These are phyloP conservation scores for Kokia cookei DNA, from an alignment of 441 rosid genomes.

Conservation along the genomic window DNA sequence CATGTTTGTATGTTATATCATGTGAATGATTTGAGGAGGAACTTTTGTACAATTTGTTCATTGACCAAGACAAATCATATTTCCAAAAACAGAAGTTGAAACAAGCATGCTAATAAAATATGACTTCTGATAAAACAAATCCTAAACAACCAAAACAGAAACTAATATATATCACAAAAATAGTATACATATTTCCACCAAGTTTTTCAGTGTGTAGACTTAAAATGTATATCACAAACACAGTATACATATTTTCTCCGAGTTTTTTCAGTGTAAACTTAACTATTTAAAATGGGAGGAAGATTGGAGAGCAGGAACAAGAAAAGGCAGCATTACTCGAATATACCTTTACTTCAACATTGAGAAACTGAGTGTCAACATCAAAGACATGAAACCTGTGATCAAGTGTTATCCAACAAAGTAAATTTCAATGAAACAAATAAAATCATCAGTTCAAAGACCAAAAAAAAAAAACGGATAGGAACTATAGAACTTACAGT, in stretches of 20 bases:
- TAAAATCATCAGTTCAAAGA: conserved; percentile 1
- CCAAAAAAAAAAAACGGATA: not conserved
- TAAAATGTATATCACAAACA: not conserved
- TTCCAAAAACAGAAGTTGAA: not conserved
- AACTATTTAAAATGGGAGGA: not conserved
- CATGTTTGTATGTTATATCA: conserved; percentile 9
- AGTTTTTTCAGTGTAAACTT: not conserved
- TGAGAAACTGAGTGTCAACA: conserved; percentile 77
- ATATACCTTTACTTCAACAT: conserved; percentile 61
- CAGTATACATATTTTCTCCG: not conserved
- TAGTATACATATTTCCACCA: not conserved
- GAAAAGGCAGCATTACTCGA: not conserved
- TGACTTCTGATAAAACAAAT: not conserved
- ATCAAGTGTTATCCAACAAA: conserved; percentile 12
- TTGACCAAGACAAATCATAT: too few relatives aligned
- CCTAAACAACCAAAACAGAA: not conserved
- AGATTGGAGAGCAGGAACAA: not conserved
- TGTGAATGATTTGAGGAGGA: not conserved
- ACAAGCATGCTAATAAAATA: not conserved
- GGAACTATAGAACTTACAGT: conserved; percentile 47
- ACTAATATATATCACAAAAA: not conserved
- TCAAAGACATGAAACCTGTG: conserved; percentile 73
- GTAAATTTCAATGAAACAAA: conserved; percentile 13
- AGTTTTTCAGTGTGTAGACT: not conserved
- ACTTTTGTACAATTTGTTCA: not conserved